These are phyloP conservation scores for Dimargaris verticillata DNA, from an alignment of 192 early-diverging fungal species.

Conservation along the genomic window DNA sequence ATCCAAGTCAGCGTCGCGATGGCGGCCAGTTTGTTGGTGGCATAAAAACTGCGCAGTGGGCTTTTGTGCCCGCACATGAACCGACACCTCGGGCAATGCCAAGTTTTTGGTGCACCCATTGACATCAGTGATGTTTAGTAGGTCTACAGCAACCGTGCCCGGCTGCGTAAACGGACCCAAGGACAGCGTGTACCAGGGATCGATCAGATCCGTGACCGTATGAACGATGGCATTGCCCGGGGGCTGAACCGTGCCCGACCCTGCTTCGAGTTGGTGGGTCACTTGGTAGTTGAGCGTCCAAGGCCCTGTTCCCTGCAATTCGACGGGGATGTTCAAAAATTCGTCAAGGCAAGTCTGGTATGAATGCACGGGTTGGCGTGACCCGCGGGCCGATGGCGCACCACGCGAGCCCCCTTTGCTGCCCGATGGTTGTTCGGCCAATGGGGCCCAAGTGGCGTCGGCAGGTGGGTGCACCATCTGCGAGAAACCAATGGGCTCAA, in stretches of 20 bases:
- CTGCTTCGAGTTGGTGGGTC: constrained; percentile 12
- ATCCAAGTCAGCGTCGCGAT: neutral
- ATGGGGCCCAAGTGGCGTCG: constrained; percentile 17
- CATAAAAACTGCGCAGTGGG: neutral
- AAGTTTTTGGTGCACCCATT: constrained; percentile 24
- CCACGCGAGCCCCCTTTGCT: neutral
- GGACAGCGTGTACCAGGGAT: constrained; percentile 15
- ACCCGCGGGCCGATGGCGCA: too few relatives aligned
- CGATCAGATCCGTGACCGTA: constrained; percentile 14
- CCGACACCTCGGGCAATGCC: constrained; percentile 12
- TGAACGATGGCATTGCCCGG: constrained; percentile 9
- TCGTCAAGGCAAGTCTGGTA: constrained; percentile 17
- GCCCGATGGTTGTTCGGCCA: neutral
- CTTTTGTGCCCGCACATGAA: constrained; percentile 18
- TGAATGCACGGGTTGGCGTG: constrained; percentile 5
- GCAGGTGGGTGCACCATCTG: constrained; percentile 27
- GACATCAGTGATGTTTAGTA: constrained; percentile 21
- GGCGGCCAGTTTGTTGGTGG: neutral
- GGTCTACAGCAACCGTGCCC: constrained; percentile 21
- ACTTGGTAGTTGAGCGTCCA: constrained; percentile 29
- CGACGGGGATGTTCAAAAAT: constrained; percentile 22
- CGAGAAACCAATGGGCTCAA: constrained; percentile 11
- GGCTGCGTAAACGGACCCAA: constrained; percentile 16
- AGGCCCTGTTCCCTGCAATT: constrained; percentile 31
- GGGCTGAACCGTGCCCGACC: neutral